Base-by-base conservation (phyloP, 2,329 filamentous ascomycete genomes). In the Xylaria hypoxylon region DNA sequence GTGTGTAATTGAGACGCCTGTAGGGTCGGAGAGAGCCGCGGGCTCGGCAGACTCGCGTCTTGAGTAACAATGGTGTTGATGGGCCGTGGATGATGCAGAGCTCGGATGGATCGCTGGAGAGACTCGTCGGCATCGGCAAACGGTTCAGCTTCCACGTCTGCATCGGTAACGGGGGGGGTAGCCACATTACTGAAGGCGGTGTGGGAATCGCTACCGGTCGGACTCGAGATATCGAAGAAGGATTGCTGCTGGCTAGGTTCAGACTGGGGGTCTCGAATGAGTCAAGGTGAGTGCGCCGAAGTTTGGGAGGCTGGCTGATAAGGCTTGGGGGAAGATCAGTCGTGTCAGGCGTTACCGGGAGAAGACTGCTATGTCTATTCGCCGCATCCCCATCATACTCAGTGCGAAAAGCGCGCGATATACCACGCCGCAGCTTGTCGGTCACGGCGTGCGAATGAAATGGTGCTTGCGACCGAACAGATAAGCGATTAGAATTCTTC, bases 1-100 rank as follows among this genome's bases (percentile, higher is more conserved):
- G 77, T 75, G 24, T 82, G 82, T 7, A 84, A 76, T 72, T 87
- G 85, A 28, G 85, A 84, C 48, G 95, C 92, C 73, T 92, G 93
- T 65, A 96, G 87, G 5, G 95, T 96, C 3, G 96, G 96, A 28
- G 96, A 99, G 63, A 99, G 82, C 75, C 96, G 94, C 38, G 96
- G 96, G 78, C 96, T 99, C 59, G 96, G 96, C 68, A 99, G 84
- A 79, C 93, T 97, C 70, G 93, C 93, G 82, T 97, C 95, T 77
- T 96, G 92, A 44, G 90, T 89, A 63, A 89, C 88, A 61, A 90
- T 86, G 52, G 89, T 91, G 74, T 94, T 90, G 56, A 94, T 84
- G 26, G 86, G 83, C 33, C 85, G 78, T 51, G 80, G 77, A 19
- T 82, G 81, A 68, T 81, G 85, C 59, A 83, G 80, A 70, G 81